phyloP scores from a whole-genome alignment of 2,329 filamentous ascomycete genomes.

The Trichoderma koningii region DNA sequence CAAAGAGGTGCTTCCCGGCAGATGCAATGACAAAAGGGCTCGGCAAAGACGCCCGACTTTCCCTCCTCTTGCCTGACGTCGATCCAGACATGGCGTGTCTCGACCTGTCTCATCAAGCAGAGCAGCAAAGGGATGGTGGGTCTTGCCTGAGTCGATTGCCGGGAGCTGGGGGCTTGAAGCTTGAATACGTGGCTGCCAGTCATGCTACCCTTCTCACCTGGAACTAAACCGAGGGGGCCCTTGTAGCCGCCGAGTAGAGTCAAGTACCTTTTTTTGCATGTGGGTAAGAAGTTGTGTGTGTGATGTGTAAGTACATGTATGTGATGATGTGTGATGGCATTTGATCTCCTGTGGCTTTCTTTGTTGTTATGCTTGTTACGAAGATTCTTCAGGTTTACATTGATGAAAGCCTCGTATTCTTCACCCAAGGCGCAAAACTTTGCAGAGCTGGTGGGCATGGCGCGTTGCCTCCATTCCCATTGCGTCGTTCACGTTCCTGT shows the following conservation, averaged over 20 bases:
- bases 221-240: slow-evolving; percentile 7
- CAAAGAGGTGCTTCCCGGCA: slow-evolving; percentile 4
- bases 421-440: neutral
- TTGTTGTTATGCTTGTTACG: neutral
- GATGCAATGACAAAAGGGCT: slow-evolving; percentile 18
- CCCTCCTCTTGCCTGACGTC: slow-evolving; percentile 18
- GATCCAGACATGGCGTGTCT: slow-evolving; percentile 13
- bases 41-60: slow-evolving; percentile 21
- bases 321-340: neutral
- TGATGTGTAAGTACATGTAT: neutral
- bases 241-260: slow-evolving; percentile 19
- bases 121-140: neutral
- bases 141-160: slow-evolving; percentile 10
- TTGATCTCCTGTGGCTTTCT: neutral
- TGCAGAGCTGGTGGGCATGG: slow-evolving; percentile 15
- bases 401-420: neutral
- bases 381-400: neutral
- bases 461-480: slow-evolving; percentile 12
- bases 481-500: slow-evolving; percentile 26
- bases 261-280: slow-evolving; percentile 3
- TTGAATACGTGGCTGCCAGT: slow-evolving; percentile 26
- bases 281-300: too few relatives aligned
- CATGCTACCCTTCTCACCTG: slow-evolving; percentile 19
- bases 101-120: slow-evolving; percentile 18
- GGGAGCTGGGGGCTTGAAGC: slow-evolving; percentile 24